These are phyloP conservation scores for Peronosclerospora sorghi DNA, from an alignment of 352 stramenopile genomes.

Conservation along the genomic window DNA sequence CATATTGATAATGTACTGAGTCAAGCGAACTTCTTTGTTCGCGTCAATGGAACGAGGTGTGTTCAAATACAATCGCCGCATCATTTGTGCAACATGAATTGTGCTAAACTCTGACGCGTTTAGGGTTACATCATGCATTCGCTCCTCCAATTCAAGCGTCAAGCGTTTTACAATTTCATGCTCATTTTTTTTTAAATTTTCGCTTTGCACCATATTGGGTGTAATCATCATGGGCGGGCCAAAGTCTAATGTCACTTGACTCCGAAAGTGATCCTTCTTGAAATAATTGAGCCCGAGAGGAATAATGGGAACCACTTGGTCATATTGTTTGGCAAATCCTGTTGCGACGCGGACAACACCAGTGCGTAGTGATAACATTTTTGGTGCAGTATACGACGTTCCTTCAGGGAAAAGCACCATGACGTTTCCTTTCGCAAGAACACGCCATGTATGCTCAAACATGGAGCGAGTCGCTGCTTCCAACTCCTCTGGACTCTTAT, in stretches of 20 bases:
- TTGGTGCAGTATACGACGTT: slow-evolving; percentile 67
- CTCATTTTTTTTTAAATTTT: slow-evolving; percentile 27
- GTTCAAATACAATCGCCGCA: slow-evolving; percentile 61
- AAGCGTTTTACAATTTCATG: slow-evolving; percentile 41
- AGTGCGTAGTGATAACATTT: slow-evolving; percentile 67
- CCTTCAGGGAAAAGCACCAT: slow-evolving; percentile 76
- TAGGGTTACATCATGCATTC: slow-evolving; percentile 32
- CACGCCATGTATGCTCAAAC: slow-evolving; percentile 66
- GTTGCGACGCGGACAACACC: slow-evolving; percentile 62
- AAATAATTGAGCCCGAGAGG: slow-evolving; percentile 72
- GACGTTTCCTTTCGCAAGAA: slow-evolving; percentile 44
- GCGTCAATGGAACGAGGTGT: slow-evolving; percentile 44
- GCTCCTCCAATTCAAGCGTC: slow-evolving; percentile 30
- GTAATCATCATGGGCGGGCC: slow-evolving; percentile 44
- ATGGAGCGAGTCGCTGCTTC: slow-evolving; percentile 49
- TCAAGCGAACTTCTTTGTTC: slow-evolving; percentile 63
- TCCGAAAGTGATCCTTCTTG: slow-evolving; percentile 74
- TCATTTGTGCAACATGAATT: slow-evolving; percentile 44
- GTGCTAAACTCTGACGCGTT: slow-evolving; percentile 61
- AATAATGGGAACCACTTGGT: slow-evolving; percentile 58
- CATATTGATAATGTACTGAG: slow-evolving; percentile 69
- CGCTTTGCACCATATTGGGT: slow-evolving; percentile 31
- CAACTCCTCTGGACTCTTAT: slow-evolving; percentile 51
- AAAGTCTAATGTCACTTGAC: slow-evolving; percentile 64
- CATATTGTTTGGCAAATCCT: slow-evolving; percentile 57